Evolutionary conservation across 2,329 filamentous ascomycete species (phyloP), one percentile per base, ranked within the genome.

Genomic region (Sarocladiaceae sp.): DNA sequence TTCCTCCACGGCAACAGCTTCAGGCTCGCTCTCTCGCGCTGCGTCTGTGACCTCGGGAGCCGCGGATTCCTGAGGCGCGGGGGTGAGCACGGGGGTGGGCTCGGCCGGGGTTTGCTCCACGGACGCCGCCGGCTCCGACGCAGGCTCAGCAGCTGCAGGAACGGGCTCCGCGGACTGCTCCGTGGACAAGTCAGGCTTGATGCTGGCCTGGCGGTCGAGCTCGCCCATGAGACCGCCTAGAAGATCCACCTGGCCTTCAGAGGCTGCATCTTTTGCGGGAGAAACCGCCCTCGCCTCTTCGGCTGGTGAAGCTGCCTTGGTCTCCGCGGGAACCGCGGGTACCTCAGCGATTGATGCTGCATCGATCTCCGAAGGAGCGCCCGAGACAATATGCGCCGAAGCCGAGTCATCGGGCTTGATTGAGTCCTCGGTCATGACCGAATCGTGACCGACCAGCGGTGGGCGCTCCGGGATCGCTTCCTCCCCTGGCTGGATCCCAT

Each of bases 221-320:
- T 68, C 69, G 2, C 67, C 61, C 51, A 73, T 65, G 1, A 72
- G 53, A n/a, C 62, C 66, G n/a, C 63, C 65, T 18, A 73, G 62
- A 27, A 73, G 45, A 18, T 27, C 37, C 3, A 45, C 20, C 15
- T 61, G 32, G 7, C 27, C 34, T 13, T 33, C 44, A 21, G 35
- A 10, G 6, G 42, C 18, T 31, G 37, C 31, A 19, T 50, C 31
- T 7, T 23, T 24, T 18, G 26, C 27, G 13, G 29, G 43, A 3
- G 33, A 33, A 12, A 33, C 16, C 18, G 23, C 37, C 16, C 39
- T 43, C 9, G 29, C 49, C 13, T 44, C 40, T 5, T 45, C 43
- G 18, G 12, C 16, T 3, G 40, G 40, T 11, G 40, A 32, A n/a
- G 40, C 40, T 15, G 40, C 12, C 16, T 43, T 27, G 13, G 29